A percentile compares a stretch with the other conserved stretches of the same genome.
These are phyloP conservation scores for Blakeslea trispora DNA, from an alignment of 371 early-diverging fungal genomes.

Conservation along the genomic window DNA sequence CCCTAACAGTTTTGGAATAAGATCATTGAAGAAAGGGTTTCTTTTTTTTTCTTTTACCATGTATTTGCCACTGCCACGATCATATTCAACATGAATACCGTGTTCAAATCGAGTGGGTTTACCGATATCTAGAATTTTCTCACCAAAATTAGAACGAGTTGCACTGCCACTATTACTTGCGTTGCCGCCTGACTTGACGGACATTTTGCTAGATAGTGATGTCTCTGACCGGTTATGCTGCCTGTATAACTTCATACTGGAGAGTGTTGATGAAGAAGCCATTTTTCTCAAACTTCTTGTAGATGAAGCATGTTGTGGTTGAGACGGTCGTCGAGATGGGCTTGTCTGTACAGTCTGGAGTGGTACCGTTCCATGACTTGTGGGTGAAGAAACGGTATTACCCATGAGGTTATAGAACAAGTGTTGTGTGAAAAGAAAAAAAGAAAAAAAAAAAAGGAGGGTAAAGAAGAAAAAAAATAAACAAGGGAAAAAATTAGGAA, in stretches of 20 bases:
- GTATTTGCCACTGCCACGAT: conserved; percentile 59
- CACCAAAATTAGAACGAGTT: conserved; percentile 22
- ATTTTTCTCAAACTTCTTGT: conserved; percentile 38
- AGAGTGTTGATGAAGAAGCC: conserved; percentile 45
- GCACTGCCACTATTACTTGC: conserved; percentile 1
- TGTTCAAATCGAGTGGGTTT: conserved; percentile 69
- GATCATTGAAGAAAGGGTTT: neutral
- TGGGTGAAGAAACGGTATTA: conserved; percentile 34
- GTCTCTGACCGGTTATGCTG: conserved; percentile 42
- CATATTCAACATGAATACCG: conserved; percentile 69
- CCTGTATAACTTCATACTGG: conserved; percentile 41
- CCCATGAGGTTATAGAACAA: conserved; percentile 22
- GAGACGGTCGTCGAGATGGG: conserved; percentile 32
- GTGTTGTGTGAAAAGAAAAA: neutral
- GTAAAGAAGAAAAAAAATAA: neutral
- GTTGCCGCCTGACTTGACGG: conserved; percentile 27
- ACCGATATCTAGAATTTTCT: conserved; percentile 62
- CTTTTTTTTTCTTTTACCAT: conserved; percentile 42
- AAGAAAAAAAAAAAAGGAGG: conserved; percentile 6
- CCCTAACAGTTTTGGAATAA: conserved; percentile 34
- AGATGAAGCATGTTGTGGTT: conserved; percentile 30
- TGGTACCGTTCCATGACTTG: conserved; percentile 9
- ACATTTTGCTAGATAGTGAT: conserved; percentile 45
- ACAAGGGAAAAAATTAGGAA: neutral
- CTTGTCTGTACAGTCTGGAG: neutral